Evolutionary conservation across 1,284 basidiomycete genomes (phyloP).

Genomic region (Mycena sp.): DNA sequence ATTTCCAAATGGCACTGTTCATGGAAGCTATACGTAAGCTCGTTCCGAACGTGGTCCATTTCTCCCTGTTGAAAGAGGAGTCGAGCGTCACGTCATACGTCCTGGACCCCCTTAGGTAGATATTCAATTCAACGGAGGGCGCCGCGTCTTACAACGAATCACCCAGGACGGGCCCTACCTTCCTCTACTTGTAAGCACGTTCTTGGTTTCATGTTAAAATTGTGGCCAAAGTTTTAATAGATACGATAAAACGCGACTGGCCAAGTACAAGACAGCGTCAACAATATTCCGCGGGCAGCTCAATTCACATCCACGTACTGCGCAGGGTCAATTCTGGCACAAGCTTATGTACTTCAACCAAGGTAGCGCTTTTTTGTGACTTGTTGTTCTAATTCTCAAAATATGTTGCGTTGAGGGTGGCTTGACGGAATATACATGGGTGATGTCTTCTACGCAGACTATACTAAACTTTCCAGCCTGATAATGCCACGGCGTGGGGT

Average conservation of each 20-base stretch:
- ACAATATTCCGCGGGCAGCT: conserved; percentile 50
- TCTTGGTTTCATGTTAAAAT: not conserved
- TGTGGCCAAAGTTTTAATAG: conserved; percentile 28
- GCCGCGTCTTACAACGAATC: not conserved
- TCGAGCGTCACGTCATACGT: conserved; percentile 42
- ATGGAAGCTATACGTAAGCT: conserved; percentile 49
- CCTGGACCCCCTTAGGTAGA: conserved; percentile 47
- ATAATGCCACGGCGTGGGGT: conserved; percentile 55
- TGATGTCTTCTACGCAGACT: conserved; percentile 55
- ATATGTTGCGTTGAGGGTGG: conserved; percentile 44
- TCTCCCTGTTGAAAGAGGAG: not conserved
- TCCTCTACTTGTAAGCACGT: conserved; percentile 45
- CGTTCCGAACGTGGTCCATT: not conserved
- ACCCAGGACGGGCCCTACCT: conserved; percentile 48
- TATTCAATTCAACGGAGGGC: not conserved
- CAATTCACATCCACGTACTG: conserved; percentile 52
- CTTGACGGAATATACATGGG: conserved; percentile 61
- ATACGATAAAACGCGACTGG: conserved; percentile 43
- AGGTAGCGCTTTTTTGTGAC: conserved; percentile 38
- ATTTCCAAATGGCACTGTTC: conserved; percentile 47
- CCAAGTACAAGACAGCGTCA: conserved; percentile 52
- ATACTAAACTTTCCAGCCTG: conserved; percentile 49
- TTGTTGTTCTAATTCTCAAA: not conserved
- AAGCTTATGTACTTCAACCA: conserved; percentile 52
- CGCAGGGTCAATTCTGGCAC: conserved; percentile 56